Base-by-base conservation (phyloP, 176 grass and related monocot genomes). In the Musa itinerans region DNA sequence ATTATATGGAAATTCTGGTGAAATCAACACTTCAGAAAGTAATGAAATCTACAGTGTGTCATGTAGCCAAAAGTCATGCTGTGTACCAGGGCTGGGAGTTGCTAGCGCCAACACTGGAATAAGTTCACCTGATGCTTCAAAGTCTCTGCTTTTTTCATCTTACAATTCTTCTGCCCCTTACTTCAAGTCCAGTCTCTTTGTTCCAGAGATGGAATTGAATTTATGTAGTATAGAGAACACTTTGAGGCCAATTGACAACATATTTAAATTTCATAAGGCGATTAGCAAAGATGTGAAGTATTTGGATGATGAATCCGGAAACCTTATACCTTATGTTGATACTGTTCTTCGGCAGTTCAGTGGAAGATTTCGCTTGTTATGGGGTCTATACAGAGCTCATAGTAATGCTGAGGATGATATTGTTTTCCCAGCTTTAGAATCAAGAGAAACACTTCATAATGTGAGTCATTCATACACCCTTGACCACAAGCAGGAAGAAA, bases 261-360 rank as follows among this genome's bases (percentile, higher is more conserved):
- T 92, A 83, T 96, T 96, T 79, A 85, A 96, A 78, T 96, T 96
- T 78, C 92, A 96, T 78, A 92, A 88, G 78, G 92, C 92, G 80
- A 92, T 96, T 80, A 80, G 89, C 21, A 96, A 96, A 69, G 92
- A 96, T 86, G 53, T 96, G 76, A 89, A 96, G 53, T 96, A 83
- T 81, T 81, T 96, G 58, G 92, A 96, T 55, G 56, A 82, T 63
- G 89, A 90, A 84, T 96, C 87, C 68, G 87, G 76, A 74, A 96
- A 84, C n/a, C 89, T 96, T 55, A 78, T 96, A 64, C 87, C 89
- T 24, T 86, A 74, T 76, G 56, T 92, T 63, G 89, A 96, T 62
- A 80, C 78, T 82, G 78, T 75, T 69, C 87, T 89, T 80, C 75
- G 83, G 19, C 80, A 90, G 61, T 96, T 96, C 74, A 84, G 74